Evolutionary conservation across 2,329 filamentous ascomycete genomes (phyloP).

Genomic region (Ceratocystiopsis brevicomis): DNA sequence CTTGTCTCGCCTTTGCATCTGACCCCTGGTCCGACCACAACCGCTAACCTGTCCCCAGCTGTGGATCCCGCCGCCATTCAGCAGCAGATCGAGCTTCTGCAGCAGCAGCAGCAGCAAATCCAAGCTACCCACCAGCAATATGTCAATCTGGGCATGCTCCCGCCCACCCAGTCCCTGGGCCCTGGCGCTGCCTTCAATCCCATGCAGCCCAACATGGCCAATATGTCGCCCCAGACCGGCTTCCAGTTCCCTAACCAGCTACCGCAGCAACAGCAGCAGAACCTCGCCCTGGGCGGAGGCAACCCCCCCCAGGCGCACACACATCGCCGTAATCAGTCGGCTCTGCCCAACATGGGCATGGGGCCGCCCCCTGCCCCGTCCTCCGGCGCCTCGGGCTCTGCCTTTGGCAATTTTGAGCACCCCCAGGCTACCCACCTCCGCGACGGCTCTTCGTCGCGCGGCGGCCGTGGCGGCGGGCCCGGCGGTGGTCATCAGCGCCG

Average conservation of each 20-base stretch:
- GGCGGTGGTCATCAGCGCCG: slow-evolving; percentile 74
- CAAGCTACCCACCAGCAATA: slow-evolving; percentile 94
- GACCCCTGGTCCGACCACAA: not conserved
- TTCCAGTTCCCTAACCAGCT: slow-evolving; percentile 80
- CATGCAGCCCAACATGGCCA: slow-evolving; percentile 61
- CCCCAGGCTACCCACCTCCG: slow-evolving; percentile 29
- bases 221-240: slow-evolving; percentile 57
- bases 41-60: slow-evolving; percentile 19
- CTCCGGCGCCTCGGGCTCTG: slow-evolving; percentile 63
- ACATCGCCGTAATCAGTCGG: slow-evolving; percentile 96
- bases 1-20: too few relatives aligned
- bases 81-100: slow-evolving; percentile 91
- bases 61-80: slow-evolving; percentile 97
- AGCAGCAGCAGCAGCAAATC: slow-evolving; percentile 96
- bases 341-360: slow-evolving; percentile 80
- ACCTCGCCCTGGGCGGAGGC: slow-evolving; percentile 43
- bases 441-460: slow-evolving; percentile 41
- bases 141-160: slow-evolving; percentile 91
- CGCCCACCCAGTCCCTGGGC: slow-evolving; percentile 57
- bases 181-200: slow-evolving; percentile 55
- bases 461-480: slow-evolving; percentile 21
- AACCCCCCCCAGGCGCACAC: slow-evolving; percentile 59
- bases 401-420: slow-evolving; percentile 62
- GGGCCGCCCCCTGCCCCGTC: slow-evolving; percentile 80
- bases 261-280: slow-evolving; percentile 54